A percentile compares a stretch with the other conserved stretches of the same genome.
These are phyloP conservation scores for Phytophthora colocasiae DNA, from an alignment of 352 stramenopile genomes.

Conservation along the genomic window DNA sequence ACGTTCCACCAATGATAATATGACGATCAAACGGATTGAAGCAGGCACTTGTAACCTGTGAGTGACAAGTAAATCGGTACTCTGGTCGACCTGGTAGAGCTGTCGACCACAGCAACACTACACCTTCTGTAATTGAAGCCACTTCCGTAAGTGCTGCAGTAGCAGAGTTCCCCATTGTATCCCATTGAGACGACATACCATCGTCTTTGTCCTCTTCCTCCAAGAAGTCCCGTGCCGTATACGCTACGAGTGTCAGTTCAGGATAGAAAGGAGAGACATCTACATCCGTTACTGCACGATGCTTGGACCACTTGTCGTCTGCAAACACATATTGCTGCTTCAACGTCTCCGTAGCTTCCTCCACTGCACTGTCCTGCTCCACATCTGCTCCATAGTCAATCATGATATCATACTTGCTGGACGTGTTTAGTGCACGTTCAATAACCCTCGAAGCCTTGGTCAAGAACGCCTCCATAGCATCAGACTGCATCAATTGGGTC, in stretches of 20 bases:
- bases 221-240: constrained; percentile 74
- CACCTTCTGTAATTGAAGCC: constrained; percentile 71
- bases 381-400: constrained; percentile 83
- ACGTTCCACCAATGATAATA: constrained; percentile 86
- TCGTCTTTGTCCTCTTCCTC: constrained; percentile 77
- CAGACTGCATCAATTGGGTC: constrained; percentile 73
- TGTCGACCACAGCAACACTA: constrained; percentile 88
- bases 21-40: constrained; percentile 91
- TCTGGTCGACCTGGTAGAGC: constrained; percentile 80
- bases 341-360: constrained; percentile 68
- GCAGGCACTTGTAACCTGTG: constrained; percentile 84
- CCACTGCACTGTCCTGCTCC: constrained; percentile 59
- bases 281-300: constrained; percentile 84
- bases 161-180: constrained; percentile 72
- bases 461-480: constrained; percentile 81
- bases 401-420: constrained; percentile 87
- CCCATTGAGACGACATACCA: constrained; percentile 61
- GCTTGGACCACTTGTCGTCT: constrained; percentile 84
- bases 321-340: constrained; percentile 79
- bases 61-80: constrained; percentile 90
- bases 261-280: constrained; percentile 87
- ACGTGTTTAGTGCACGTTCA: constrained; percentile 79
- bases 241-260: constrained; percentile 75
- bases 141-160: constrained; percentile 59
- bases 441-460: constrained; percentile 80